Evolutionary conservation across 495 filamentous ascomycete species (phyloP).

Genomic region (Penicilliopsis zonata): DNA sequence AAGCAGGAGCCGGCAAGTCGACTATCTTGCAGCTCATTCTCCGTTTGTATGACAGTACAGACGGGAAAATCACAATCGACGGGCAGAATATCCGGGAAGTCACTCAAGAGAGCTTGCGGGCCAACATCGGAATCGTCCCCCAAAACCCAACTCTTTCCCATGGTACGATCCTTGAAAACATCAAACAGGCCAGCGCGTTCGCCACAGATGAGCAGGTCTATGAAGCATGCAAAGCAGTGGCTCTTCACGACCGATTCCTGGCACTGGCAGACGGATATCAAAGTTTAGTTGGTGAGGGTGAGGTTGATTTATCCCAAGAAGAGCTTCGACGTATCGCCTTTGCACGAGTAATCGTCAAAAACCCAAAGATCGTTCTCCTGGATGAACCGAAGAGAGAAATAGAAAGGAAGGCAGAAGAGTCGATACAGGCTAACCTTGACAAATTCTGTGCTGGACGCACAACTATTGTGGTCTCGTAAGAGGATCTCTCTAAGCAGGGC

Average conservation of each 20-base stretch:
- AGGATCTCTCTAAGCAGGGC: no score
- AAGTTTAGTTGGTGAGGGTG: conserved; percentile 48
- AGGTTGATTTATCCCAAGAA: conserved; percentile 61
- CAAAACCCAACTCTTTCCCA: conserved; percentile 59
- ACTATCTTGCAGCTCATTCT: conserved; percentile 62
- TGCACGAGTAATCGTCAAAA: conserved; percentile 43
- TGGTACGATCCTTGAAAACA: conserved; percentile 60
- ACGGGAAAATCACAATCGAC: conserved; percentile 58
- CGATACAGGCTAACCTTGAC: conserved; percentile 35
- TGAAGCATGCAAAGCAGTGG: conserved; percentile 57
- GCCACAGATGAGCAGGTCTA: conserved; percentile 53
- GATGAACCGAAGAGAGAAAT: conserved; percentile 48
- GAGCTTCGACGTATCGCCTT: conserved; percentile 70
- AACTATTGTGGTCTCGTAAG: conserved; percentile 26
- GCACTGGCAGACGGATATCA: conserved; percentile 52
- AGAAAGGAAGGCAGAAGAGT: conserved; percentile 40
- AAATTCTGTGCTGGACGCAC: conserved; percentile 15
- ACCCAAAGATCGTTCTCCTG: conserved; percentile 39
- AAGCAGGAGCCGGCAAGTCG: conserved; percentile 66
- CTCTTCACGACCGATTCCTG: conserved; percentile 57
- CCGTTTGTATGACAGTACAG: conserved; percentile 56
- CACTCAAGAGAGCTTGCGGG: conserved; percentile 51
- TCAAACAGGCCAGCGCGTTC: conserved; percentile 52
- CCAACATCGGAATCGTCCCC: conserved; percentile 60
- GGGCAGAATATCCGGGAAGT: conserved; percentile 61